Conservation (phyloP, 768 basidiomycete species). For the Phaeotremella skinneri region DNA sequence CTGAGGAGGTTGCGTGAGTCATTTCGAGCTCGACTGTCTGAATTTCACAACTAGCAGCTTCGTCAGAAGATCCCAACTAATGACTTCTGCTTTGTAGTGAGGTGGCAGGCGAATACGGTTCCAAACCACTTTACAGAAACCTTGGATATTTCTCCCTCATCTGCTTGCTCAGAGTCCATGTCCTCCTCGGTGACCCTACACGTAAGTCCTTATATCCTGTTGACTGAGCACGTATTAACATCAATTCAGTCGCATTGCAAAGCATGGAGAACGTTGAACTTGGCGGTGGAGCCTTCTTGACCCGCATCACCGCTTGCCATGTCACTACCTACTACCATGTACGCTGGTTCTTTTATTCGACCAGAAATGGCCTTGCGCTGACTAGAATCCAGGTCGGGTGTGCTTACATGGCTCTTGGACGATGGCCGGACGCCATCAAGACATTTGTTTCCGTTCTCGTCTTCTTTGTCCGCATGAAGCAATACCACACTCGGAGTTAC, state of each 20-base stretch:
- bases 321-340: constrained; percentile 57
- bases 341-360: not conserved
- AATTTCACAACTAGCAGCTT: not conserved
- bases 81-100: constrained; percentile 57
- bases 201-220: constrained; percentile 30
- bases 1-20: constrained; percentile 79
- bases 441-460: constrained; percentile 88
- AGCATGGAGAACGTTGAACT: constrained; percentile 93
- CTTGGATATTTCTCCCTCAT: constrained; percentile 96
- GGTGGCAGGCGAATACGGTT: constrained; percentile 86
- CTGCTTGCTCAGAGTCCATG: constrained; percentile 91
- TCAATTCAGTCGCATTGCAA: constrained; percentile 72
- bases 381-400: constrained; percentile 75
- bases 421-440: constrained; percentile 93
- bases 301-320: constrained; percentile 93
- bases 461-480: constrained; percentile 93
- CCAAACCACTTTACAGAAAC: constrained; percentile 83
- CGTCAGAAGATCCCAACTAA: no score
- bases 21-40: not conserved
- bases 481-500: constrained; percentile 93
- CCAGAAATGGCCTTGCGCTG: not conserved
- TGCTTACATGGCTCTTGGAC: constrained; percentile 90
- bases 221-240: not conserved
- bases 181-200: constrained; percentile 76
- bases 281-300: constrained; percentile 87